A percentile compares a stretch with the other conserved stretches of the same genome.
phyloP scores from a whole-genome alignment of 805 yeast genomes.

The Yarrowia sp. region DNA sequence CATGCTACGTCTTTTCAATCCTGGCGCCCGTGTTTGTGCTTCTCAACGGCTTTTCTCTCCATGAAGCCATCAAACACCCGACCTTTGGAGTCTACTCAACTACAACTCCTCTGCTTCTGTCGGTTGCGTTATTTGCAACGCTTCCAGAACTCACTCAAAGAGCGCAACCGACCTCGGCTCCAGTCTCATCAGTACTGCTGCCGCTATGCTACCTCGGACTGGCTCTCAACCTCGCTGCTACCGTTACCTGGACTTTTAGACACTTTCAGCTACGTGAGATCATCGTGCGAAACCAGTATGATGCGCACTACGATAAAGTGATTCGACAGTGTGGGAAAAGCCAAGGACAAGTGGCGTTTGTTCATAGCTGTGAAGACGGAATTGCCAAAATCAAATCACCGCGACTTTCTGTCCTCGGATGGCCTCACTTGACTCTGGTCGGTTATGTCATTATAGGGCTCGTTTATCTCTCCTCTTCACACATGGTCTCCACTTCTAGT shows the following conservation, averaged over 20 bases:
- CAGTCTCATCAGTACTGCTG: neutral
- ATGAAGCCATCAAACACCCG: neutral
- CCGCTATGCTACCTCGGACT: neutral
- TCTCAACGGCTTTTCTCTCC: neutral
- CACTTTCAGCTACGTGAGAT: neutral
- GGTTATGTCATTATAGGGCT: neutral
- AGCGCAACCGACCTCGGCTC: neutral
- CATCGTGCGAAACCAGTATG: neutral
- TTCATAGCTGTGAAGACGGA: conserved; percentile 8
- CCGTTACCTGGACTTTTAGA: neutral
- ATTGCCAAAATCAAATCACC: neutral
- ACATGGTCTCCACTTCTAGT: neutral
- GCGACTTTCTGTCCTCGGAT: neutral
- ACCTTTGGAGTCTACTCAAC: conserved; percentile 11
- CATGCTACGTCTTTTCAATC: neutral
- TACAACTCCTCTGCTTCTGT: neutral
- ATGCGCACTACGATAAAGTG: neutral
- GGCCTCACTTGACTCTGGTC: neutral
- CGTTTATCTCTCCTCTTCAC: neutral
- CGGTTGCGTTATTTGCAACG: conserved; percentile 6
- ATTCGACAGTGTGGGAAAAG: neutral
- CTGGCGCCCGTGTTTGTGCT: conserved; percentile 3
- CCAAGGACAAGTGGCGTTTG: neutral
- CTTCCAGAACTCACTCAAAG: neutral
- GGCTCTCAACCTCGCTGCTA: neutral